Percentiles rank a stretch among this genome's conserved stretches.
These are phyloP conservation scores for Sophora flavescens DNA, from an alignment of 306 rosid species.

Conservation along the genomic window DNA sequence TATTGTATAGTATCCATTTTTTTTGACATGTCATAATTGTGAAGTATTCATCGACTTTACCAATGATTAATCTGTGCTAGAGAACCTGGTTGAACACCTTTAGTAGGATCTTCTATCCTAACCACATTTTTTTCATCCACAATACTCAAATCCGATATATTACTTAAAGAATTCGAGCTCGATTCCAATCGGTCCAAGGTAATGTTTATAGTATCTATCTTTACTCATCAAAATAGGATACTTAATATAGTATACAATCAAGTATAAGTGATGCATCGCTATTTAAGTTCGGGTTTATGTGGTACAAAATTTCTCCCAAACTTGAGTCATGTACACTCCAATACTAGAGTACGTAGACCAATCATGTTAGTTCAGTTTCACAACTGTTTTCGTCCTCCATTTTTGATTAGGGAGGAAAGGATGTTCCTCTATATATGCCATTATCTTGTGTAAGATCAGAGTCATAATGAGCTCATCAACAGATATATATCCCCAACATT, in stretches of 20 bases:
- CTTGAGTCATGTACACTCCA: not conserved
- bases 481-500: not conserved
- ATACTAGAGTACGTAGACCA: not conserved
- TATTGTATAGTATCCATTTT: too few relatives aligned
- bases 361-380: slow-evolving; percentile 15
- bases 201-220: too few relatives aligned
- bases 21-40: too few relatives aligned
- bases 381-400: not conserved
- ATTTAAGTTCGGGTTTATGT: not conserved
- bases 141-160: too few relatives aligned
- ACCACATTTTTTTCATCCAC: too few relatives aligned
- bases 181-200: too few relatives aligned
- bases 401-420: not conserved
- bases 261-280: not conserved
- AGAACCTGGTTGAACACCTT: too few relatives aligned
- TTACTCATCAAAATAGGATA: too few relatives aligned
- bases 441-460: slow-evolving; percentile 41
- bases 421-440: not conserved
- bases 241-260: not conserved
- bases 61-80: too few relatives aligned
- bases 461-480: slow-evolving; percentile 54
- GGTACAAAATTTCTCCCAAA: slow-evolving; percentile 20
- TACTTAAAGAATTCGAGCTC: too few relatives aligned
- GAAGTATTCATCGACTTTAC: too few relatives aligned
- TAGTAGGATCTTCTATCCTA: too few relatives aligned